A percentile compares a stretch with the other conserved stretches of the same genome.
These are phyloP conservation scores for Alnus glutinosa DNA, from an alignment of 306 rosid species.

Conservation along the genomic window DNA sequence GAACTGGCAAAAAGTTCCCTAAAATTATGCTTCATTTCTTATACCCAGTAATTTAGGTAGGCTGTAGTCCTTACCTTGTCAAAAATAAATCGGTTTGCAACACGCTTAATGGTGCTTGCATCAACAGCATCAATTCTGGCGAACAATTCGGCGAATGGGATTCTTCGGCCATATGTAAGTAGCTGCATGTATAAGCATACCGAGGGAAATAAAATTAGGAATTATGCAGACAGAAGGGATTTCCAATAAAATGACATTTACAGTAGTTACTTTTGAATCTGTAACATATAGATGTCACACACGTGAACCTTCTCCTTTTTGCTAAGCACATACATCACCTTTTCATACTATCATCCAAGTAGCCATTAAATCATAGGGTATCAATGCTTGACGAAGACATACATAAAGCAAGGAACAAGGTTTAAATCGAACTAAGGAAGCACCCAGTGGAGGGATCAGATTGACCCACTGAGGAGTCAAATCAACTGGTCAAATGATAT, in stretches of 20 bases:
- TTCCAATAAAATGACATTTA: neutral
- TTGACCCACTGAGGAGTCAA: neutral
- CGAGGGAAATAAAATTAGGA: neutral
- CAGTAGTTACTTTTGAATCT: neutral
- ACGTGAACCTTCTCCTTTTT: neutral
- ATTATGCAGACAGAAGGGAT: neutral
- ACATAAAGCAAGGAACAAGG: neutral
- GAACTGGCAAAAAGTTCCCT: neutral
- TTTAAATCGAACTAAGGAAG: neutral
- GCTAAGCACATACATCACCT: constrained; percentile 3
- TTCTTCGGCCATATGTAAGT: constrained; percentile 91
- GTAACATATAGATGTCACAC: neutral
- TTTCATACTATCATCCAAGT: neutral
- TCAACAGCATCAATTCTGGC: constrained; percentile 96
- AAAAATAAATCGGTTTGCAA: constrained; percentile 86
- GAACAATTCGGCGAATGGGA: constrained; percentile 84
- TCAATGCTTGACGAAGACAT: neutral
- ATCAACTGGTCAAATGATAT: constrained; percentile 1
- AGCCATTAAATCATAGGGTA: neutral
- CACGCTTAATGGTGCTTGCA: constrained; percentile 87
- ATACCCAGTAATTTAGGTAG: neutral
- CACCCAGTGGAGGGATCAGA: neutral
- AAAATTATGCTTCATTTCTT: neutral
- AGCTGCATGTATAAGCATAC: constrained; percentile 42
- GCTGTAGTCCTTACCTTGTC: constrained; percentile 63